Evolutionary conservation across 2,329 filamentous ascomycete species (phyloP).

Genomic region (Talaromyces sp.): DNA sequence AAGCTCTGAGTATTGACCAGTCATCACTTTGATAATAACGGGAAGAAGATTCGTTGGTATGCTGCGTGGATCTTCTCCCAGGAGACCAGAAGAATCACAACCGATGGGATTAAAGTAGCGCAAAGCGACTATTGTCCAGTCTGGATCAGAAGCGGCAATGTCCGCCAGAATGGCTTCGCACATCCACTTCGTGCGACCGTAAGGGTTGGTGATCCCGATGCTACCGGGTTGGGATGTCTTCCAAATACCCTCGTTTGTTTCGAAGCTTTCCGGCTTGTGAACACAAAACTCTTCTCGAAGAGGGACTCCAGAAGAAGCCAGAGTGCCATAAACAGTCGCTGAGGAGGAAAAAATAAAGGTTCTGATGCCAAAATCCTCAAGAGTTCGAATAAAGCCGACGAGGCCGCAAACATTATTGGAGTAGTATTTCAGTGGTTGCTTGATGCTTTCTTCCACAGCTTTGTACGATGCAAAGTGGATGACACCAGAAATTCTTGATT

Average conservation of each 20-base stretch:
- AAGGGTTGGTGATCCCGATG: conserved; percentile 58
- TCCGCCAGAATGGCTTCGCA: conserved; percentile 63
- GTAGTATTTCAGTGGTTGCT: conserved; percentile 59
- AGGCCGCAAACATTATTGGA: conserved; percentile 63
- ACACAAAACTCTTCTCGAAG: conserved; percentile 54
- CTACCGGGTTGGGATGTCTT: conserved; percentile 44
- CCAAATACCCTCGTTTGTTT: conserved; percentile 40
- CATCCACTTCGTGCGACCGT: conserved; percentile 64
- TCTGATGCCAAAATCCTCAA: conserved; percentile 58
- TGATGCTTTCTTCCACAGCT: conserved; percentile 60
- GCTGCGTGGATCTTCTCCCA: conserved; percentile 60
- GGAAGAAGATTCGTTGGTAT: conserved; percentile 61
- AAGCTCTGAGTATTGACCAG: conserved; percentile 49
- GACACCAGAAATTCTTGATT: conserved; percentile 56
- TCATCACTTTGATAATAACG: conserved; percentile 58
- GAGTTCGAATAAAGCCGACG: conserved; percentile 53
- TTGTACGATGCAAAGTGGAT: conserved; percentile 67
- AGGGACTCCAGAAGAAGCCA: conserved; percentile 47
- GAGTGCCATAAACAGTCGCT: conserved; percentile 60
- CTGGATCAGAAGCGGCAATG: conserved; percentile 54
- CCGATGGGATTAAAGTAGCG: conserved; percentile 66
- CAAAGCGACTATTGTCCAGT: conserved; percentile 59
- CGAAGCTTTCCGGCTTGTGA: conserved; percentile 44
- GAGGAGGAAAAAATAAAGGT: conserved; percentile 65
- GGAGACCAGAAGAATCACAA: conserved; percentile 58